Percentiles rank a stretch among this genome's conserved stretches.
Evolutionary conservation across 2,329 filamentous ascomycete species (phyloP).

Genomic region (Hirsutella rhossiliensis): DNA sequence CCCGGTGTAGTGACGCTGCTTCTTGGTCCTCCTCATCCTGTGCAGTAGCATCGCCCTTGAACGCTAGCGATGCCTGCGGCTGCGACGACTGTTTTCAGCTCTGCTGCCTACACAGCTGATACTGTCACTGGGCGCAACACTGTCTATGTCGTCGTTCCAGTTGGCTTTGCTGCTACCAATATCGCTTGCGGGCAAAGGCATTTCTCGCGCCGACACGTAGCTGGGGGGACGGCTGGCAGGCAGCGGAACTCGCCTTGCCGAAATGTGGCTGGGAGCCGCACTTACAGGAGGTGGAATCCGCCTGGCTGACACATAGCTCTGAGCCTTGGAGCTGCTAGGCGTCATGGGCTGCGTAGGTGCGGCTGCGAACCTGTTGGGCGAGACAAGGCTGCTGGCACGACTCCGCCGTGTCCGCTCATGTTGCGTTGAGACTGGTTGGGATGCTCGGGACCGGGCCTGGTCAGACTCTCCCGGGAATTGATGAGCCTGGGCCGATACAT

Average conservation of each 20-base stretch:
- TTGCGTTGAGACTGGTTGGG: not conserved
- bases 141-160: constrained; percentile 37
- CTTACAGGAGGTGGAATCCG: constrained; percentile 1
- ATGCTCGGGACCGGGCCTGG: not conserved
- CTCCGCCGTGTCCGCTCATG: not conserved
- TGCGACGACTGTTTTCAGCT: constrained; percentile 10
- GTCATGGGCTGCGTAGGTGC: not conserved
- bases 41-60: too few relatives aligned
- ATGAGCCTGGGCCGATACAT: not conserved
- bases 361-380: not conserved
- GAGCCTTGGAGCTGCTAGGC: not conserved
- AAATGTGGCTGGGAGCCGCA: constrained; percentile 12
- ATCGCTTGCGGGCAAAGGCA: constrained; percentile 28
- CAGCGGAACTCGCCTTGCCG: constrained; percentile 22
- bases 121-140: constrained; percentile 47
- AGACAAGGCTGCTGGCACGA: not conserved
- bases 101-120: constrained; percentile 45
- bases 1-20: too few relatives aligned
- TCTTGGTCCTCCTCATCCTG: too few relatives aligned
- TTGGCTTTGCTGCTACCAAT: constrained; percentile 26
- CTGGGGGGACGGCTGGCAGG: constrained; percentile 6
- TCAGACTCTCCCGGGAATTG: not conserved
- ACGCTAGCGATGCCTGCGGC: constrained; percentile 7
- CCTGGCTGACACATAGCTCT: constrained; percentile 2
- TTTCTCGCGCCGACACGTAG: constrained; percentile 18